Percentiles rank a stretch among this genome's conserved stretches.
Conservation (phyloP, 176 grass and related monocot genomes). For the Zoysia japonica region DNA sequence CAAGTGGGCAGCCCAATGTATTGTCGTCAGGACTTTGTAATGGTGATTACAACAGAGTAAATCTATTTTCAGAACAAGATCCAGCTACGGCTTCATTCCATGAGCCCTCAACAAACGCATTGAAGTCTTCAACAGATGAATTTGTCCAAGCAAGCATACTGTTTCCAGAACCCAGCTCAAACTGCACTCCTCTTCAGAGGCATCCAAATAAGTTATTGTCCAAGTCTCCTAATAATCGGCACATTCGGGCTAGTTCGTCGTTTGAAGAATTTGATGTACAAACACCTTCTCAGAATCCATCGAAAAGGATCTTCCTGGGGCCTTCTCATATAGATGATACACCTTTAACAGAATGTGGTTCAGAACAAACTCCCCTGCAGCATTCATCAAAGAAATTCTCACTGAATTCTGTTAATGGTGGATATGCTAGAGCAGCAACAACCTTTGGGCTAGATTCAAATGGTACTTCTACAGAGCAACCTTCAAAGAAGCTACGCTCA, state of each 20-base stretch:
- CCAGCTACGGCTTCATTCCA: neutral
- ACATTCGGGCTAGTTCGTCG: constrained; percentile 17
- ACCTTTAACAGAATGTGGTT: constrained; percentile 38
- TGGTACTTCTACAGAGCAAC: constrained; percentile 5
- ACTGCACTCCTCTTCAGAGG: constrained; percentile 20
- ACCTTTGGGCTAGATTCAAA: constrained; percentile 23
- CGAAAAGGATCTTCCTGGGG: constrained; percentile 34
- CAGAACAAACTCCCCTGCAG: constrained; percentile 34
- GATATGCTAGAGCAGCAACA: constrained; percentile 30
- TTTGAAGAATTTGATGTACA: constrained; percentile 52
- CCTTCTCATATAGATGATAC: constrained; percentile 42
- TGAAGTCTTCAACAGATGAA: constrained; percentile 32
- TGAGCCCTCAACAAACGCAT: neutral
- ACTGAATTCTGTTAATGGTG: constrained; percentile 32
- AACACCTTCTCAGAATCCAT: constrained; percentile 49
- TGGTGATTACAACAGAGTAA: neutral
- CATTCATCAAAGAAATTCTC: constrained; percentile 43
- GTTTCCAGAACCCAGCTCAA: constrained; percentile 22
- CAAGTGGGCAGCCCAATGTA: constrained; percentile 12
- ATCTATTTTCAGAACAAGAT: constrained; percentile 24
- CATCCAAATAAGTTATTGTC: constrained; percentile 34
- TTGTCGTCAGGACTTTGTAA: constrained; percentile 15
- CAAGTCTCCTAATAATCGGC: constrained; percentile 22
- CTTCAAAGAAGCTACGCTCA: constrained; percentile 35
- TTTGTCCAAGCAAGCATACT: constrained; percentile 40